Evolutionary conservation across 257 asterid species (phyloP), one percentile per base, ranked within the genome.

Genomic region (Coffea canephora): DNA sequence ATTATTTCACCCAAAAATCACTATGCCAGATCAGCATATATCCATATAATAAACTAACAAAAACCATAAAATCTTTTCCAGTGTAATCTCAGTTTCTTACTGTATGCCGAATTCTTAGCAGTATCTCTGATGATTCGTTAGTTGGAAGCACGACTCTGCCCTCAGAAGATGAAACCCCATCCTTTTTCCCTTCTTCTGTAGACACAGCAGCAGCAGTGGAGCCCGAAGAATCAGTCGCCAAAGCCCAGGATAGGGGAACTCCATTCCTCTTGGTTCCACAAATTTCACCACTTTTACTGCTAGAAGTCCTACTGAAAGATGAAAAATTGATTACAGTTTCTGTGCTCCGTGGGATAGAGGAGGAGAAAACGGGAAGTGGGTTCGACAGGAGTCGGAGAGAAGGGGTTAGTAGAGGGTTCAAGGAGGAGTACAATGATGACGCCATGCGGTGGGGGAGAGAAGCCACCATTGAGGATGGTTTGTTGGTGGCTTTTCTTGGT

Each of bases 31-130:
- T 16, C 34, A 34, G 13, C 55, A 75, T 64, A 39, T 65, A 8
- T 31, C 71, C n/a, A 41, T 7, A 49, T 6, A 66, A 69, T 6
- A 66, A 69, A 18, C 1, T 16, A 19, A 41, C 52, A 69, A 64
- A 71, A n/a, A 27, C 25, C 34, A 31, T 31, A 18, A 48, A 48
- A n/a, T 3, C 31, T n/a, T 57, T 57, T 57, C n/a, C 48, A 69
- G n/a, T 69, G 65, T n/a, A 16, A 64, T 48, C 49, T 13, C 15
- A 14, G 8, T 9, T 23, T 25, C 64, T 76, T 84, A 95, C 99
- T 70, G 98, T 91, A 84, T 95, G 99, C 69, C 99, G 97, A 80
- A 95, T 91, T 82, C 90, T 82, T 80, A 95, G 97, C 72, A 95
- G 97, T 27, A 70, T 72, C 66, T 89, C 86, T 8, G 99, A 93